Percentiles rank a stretch among this genome's conserved stretches.
phyloP scores from a whole-genome alignment of 441 rosid genomes.

The Eutrema salsugineum region DNA sequence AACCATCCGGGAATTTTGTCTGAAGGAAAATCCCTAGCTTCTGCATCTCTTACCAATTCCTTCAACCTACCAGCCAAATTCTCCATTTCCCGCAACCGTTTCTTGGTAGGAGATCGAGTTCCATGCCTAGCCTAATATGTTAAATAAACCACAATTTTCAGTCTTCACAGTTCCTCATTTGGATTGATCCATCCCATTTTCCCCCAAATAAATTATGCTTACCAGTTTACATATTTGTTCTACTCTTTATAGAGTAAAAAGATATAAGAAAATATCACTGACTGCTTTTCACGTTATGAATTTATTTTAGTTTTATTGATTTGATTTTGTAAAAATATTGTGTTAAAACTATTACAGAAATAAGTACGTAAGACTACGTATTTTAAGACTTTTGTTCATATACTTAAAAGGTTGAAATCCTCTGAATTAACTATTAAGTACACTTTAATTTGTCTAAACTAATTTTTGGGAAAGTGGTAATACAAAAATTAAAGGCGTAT shows the following conservation, averaged over 20 bases:
- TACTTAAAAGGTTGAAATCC: background rate
- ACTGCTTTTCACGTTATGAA: background rate
- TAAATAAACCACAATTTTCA: background rate
- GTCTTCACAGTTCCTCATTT: background rate
- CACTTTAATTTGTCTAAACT: background rate
- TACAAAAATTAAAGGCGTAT: background rate
- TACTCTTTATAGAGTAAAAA: background rate
- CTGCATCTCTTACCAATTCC: constrained; percentile 54
- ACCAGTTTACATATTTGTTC: constrained; percentile 46
- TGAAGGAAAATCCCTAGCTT: constrained; percentile 38
- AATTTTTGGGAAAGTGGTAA: too few relatives aligned
- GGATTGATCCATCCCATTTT: background rate
- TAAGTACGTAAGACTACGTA: too few relatives aligned
- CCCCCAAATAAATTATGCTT: constrained; percentile 13
- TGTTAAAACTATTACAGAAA: too few relatives aligned
- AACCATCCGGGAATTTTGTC: constrained; percentile 74
- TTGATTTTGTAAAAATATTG: too few relatives aligned
- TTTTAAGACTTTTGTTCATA: background rate
- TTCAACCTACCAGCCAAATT: constrained; percentile 57
- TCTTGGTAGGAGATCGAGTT: constrained; percentile 93
- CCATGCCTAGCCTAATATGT: constrained; percentile 83
- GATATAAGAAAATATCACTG: background rate
- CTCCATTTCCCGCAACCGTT: constrained; percentile 73
- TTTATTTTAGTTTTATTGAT: too few relatives aligned
- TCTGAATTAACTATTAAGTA: background rate